Conservation (phyloP, 2,329 filamentous ascomycete species). For the Sclerotinia minor region DNA sequence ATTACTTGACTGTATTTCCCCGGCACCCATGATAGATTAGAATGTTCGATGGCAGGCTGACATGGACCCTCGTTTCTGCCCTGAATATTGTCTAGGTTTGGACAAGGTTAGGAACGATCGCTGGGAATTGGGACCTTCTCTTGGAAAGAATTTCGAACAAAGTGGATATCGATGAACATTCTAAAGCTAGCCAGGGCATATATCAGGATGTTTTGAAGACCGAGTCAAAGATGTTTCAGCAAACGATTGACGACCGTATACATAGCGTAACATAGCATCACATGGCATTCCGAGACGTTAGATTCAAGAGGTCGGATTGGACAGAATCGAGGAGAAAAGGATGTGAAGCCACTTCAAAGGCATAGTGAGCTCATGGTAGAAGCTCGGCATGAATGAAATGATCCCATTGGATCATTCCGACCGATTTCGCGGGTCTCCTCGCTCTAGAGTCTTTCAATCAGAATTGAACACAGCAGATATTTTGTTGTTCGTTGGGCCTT, state of each 20-base stretch:
- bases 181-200: constrained; percentile 19
- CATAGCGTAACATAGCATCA: constrained; percentile 17
- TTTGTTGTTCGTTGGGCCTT: constrained; percentile 27
- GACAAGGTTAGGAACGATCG: constrained; percentile 27
- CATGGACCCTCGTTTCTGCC: constrained; percentile 18
- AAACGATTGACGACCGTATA: constrained; percentile 16
- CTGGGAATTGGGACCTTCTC: constrained; percentile 27
- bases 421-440: constrained; percentile 23
- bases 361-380: constrained; percentile 24
- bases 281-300: background rate
- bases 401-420: constrained; percentile 21
- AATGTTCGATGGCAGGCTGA: constrained; percentile 19
- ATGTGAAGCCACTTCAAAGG: constrained; percentile 20
- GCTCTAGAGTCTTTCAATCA: constrained; percentile 24
- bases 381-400: constrained; percentile 7
- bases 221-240: constrained; percentile 30
- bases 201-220: constrained; percentile 15
- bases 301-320: constrained; percentile 14
- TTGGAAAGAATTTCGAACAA: constrained; percentile 23
- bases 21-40: constrained; percentile 15
- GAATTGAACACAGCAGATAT: constrained; percentile 27
- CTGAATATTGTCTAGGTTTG: constrained; percentile 20
- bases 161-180: constrained; percentile 24
- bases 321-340: constrained; percentile 17
- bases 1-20: background rate